Base-by-base conservation (phyloP, 177 flowering plant genomes). In the Vitis hybrid region DNA sequence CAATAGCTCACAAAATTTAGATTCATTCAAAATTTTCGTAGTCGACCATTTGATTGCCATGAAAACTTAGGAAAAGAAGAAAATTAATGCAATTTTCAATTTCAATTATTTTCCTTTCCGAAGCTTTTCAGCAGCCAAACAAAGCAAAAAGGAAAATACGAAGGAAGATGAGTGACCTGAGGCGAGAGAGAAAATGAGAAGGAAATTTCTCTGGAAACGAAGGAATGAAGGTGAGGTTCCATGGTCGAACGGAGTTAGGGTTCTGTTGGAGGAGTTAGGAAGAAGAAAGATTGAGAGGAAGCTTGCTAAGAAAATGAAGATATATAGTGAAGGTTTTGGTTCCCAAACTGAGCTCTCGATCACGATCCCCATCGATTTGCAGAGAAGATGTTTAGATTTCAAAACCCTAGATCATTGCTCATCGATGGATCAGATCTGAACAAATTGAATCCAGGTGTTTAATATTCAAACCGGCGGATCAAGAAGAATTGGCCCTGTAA, bases 301-400 rank as follows among this genome's bases (percentile, higher is more conserved):
- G 74, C 81, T 84, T 6, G 79, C 74, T 58, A 74, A 7, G 81
- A 93, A 85, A 29, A 93, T 64, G 85, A 93, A 83, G 56, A 88
- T 12, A 63, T 60, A 86, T 0, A 83, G 49, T 10, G 73, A 55
- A 31, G 82, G 79, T 60, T 73, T 81, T 15, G 94, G 96, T 68
- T 87, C 88, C 98, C 98, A 95, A 0, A 85, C 75, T 3, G 75
- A 74, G 77, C 72, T 85, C 74, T 90, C 92, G 67, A 95, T 88
- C 29, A 86, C 87, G 11, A 95, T 86, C 50, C 79, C 96, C 99
- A 93, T 94, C 77, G 64, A 12, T 60, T 18, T 14, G 19, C 48
- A 20, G 45, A n/a, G 18, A 13, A 55, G 2, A 26, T 48, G 14
- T 49, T 56, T 51, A 66, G 57, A 53, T 73, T 57, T 66, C 60